Evolutionary conservation across 441 rosid species (phyloP), one percentile per base, ranked within the genome.

Genomic region (Adansonia madagascariensis): DNA sequence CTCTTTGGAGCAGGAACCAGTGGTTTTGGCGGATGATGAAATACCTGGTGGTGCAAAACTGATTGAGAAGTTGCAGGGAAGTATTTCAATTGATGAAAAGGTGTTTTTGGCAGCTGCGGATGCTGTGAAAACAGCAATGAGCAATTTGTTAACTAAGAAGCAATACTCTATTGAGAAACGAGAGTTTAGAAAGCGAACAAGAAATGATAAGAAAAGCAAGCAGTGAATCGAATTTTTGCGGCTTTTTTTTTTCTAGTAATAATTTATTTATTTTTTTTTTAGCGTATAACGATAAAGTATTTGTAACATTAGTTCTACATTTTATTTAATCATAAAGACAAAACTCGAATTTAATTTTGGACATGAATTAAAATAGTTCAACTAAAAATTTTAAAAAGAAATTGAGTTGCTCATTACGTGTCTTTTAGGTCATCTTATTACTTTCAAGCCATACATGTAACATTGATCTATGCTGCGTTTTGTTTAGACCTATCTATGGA

Each of bases 71-170:
- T 80, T 94, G 85, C 98, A 96, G 79, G 98, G 98, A 77, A 88
- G 88, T 75, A 52, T 88, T 64, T 74, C 81, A 3, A 66, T 91
- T 0, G 94, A 89, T 78, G 95, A 86, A 74, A 85, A 86, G 31
- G 90, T 89, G 11, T 85, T 87, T 76, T 56, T 79, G 64, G 92
- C 90, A 12, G 98, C 93, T 68, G 91, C 98, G 3, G 91, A 89
- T 82, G 94, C 98, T 71, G 90, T 90, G 71, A 89, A 89, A 83
- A 70, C 83, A 74, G 86, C 99, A 47, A 89, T 91, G 96, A 86
- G 88, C 71, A 91, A 87, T 73, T 80, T 92, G 84, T 80, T 96
- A 79, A 88, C 91, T 74, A 96, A 96, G 93, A 96, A 96, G 87
- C 97, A 92, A 78, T 96, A 96, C 81, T 70, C 94, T 8, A 77